These are phyloP conservation scores for Neofusicoccum laricinum DNA, from an alignment of 2,329 filamentous ascomycete species.

Conservation along the genomic window DNA sequence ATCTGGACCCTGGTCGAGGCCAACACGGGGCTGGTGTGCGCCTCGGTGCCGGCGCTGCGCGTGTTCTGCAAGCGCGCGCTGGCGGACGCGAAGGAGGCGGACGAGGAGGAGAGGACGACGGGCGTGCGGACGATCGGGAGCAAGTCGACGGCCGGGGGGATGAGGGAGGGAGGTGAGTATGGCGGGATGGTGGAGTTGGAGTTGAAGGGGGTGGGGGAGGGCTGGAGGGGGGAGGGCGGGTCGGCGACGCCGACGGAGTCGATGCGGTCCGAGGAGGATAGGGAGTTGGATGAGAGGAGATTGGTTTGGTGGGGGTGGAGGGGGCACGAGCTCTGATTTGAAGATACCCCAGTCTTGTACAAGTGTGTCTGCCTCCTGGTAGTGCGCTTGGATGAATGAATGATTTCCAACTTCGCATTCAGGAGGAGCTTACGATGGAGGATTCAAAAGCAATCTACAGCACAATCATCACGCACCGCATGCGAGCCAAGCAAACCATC, in stretches of 20 bases:
- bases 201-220: background rate
- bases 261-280: background rate
- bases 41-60: constrained; percentile 42
- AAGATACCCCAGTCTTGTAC: background rate
- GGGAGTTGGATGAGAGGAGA: background rate
- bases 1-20: constrained; percentile 43
- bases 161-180: background rate
- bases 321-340: background rate
- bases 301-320: background rate
- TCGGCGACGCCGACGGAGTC: background rate
- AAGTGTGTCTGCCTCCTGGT: background rate
- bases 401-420: too few relatives aligned
- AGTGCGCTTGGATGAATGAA: too few relatives aligned
- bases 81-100: too few relatives aligned
- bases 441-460: too few relatives aligned
- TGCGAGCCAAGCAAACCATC: too few relatives aligned
- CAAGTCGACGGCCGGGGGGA: background rate
- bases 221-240: background rate
- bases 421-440: too few relatives aligned
- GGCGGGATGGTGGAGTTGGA: background rate
- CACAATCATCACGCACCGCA: too few relatives aligned
- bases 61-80: constrained; percentile 29
- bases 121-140: background rate
- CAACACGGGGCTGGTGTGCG: constrained; percentile 41
- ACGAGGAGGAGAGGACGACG: background rate